Conservation (phyloP, 345 rosid genomes). For the Carallia pectinifolia region DNA sequence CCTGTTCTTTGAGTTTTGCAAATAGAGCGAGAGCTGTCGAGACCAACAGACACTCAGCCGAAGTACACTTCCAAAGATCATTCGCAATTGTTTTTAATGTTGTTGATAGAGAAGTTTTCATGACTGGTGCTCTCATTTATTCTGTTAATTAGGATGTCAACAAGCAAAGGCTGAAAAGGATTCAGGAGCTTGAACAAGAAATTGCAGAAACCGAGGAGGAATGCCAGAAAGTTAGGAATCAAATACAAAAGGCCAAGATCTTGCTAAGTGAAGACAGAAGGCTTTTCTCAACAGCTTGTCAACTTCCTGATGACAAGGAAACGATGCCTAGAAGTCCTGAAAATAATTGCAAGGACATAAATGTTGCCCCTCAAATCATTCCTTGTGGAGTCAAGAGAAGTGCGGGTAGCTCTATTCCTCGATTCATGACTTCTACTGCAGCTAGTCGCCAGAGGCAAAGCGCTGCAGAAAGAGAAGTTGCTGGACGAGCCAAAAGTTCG, state of each 20-base stretch:
- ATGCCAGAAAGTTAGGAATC: constrained; percentile 39
- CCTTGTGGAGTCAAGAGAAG: constrained; percentile 34
- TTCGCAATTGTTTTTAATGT: background rate
- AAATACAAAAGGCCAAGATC: constrained; percentile 49
- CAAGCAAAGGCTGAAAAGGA: constrained; percentile 50
- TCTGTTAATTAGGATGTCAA: constrained; percentile 47
- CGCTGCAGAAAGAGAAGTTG: constrained; percentile 52
- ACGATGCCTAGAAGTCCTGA: constrained; percentile 20
- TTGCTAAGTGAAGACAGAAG: constrained; percentile 53
- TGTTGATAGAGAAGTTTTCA: constrained; percentile 4
- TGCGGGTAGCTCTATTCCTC: constrained; percentile 40
- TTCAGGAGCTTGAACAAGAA: constrained; percentile 57
- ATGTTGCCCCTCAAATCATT: constrained; percentile 29
- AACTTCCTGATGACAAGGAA: constrained; percentile 32
- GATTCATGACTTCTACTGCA: constrained; percentile 81
- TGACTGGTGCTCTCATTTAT: constrained; percentile 3
- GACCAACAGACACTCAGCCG: constrained; percentile 49
- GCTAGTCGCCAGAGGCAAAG: constrained; percentile 83
- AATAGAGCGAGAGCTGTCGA: constrained; percentile 84
- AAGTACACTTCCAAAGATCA: constrained; percentile 35
- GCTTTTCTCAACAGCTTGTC: constrained; percentile 38
- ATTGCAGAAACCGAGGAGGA: constrained; percentile 60
- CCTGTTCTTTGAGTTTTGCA: constrained; percentile 78
- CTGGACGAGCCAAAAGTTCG: constrained; percentile 35
- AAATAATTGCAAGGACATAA: constrained; percentile 29